phyloP scores from a whole-genome alignment of 2,329 filamentous ascomycete species.

The Scorias spongiosa region DNA sequence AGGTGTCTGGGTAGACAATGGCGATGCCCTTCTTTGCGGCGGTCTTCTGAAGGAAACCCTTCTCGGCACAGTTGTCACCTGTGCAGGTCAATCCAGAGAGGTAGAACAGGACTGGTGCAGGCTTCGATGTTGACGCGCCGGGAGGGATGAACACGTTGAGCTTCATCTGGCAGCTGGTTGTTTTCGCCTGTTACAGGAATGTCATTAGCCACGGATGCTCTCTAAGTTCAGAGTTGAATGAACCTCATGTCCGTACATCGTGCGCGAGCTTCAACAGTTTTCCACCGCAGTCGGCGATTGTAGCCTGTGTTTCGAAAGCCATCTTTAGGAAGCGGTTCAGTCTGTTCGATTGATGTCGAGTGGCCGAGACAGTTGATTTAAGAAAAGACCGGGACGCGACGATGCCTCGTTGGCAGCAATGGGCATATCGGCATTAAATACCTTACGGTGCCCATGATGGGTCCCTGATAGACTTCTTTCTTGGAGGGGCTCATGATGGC shows the following conservation, averaged over 20 bases:
- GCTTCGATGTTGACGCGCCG: constrained; percentile 42
- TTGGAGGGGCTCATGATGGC: too few relatives aligned
- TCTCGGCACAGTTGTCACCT: constrained; percentile 61
- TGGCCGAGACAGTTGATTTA: too few relatives aligned
- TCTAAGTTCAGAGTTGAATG: too few relatives aligned
- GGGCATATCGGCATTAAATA: too few relatives aligned
- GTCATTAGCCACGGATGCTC: neutral
- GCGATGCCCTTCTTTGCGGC: constrained; percentile 73
- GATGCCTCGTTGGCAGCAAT: too few relatives aligned
- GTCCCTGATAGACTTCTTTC: too few relatives aligned
- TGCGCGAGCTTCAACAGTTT: constrained; percentile 91
- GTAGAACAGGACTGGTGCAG: constrained; percentile 78
- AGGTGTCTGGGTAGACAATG: constrained; percentile 91
- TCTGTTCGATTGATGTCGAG: neutral
- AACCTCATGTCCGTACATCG: constrained; percentile 16
- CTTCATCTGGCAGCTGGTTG: constrained; percentile 76
- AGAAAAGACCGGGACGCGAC: too few relatives aligned
- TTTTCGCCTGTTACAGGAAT: constrained; percentile 38
- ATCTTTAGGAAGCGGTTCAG: constrained; percentile 31
- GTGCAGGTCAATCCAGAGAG: constrained; percentile 91
- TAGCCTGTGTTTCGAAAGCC: constrained; percentile 78
- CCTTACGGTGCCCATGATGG: too few relatives aligned
- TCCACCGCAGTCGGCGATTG: constrained; percentile 83
- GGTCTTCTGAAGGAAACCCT: constrained; percentile 79
- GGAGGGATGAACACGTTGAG: constrained; percentile 86